Evolutionary conservation across 2,329 filamentous ascomycete genomes (phyloP), one percentile per base, ranked within the genome.

Genomic region (Tolypocladium sp.): DNA sequence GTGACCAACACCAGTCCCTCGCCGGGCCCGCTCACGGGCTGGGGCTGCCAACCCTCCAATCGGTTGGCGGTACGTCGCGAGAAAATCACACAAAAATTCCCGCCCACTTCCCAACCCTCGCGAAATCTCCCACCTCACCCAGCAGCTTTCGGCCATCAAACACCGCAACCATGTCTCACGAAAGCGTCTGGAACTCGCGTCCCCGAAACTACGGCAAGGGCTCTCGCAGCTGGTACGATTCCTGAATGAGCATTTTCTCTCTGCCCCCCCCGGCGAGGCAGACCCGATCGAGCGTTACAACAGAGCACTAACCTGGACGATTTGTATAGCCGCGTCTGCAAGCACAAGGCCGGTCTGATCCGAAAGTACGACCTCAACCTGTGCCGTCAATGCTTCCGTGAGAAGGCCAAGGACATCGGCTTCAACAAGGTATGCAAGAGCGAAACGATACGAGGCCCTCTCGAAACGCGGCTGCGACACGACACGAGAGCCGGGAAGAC

Each of bases 141-240:
- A 59, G 59, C 61, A 57, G 44, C 61, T 59, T 61, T 64, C 64
- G 65, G 64, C 63, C 63, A 64, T 61, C 61, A 46, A 74, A 67
- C 64, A 71, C 71, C 74, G 75, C 73, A 75, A 83, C 73, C 70
- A 85, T 83, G 82, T 83, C 80, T 81, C 83, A 84, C 92, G 93
- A 97, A 85, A 92, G 89, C 76, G 92, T 97, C 82, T 99, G 93
- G 92, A 96, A 95, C 88, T 96, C 92, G 76, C 92, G 94, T 79
- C 94, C 94, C 76, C 90, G 92, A 81, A 91, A 80, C 79, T 96
- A 95, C 86, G 93, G 93, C 85, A 97, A 97, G 88, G 93, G 93
- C 82, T 83, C 90, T 79, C 90, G 92, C 80, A 79, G 82, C 77
- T 97, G 92, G 92, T 97, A 92, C 77, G 90, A 70, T 66, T 54